Percentiles rank a stretch among this genome's conserved stretches.
phyloP scores from a whole-genome alignment of 2,329 filamentous ascomycete species.

The Neospermospora avenae region DNA sequence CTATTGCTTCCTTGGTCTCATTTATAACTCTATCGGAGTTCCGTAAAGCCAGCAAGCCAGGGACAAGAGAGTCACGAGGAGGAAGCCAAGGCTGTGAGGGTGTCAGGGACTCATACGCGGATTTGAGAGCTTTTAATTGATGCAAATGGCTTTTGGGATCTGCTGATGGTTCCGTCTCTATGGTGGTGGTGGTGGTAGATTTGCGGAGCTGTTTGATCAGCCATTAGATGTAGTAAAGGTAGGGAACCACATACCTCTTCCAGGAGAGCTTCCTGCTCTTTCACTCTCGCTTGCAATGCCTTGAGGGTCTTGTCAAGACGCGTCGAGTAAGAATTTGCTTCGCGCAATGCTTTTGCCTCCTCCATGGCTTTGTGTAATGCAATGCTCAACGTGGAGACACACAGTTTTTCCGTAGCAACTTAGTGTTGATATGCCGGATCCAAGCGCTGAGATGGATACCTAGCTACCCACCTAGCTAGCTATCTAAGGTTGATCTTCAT shows the following conservation, averaged over 20 bases:
- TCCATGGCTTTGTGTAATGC: slow-evolving; percentile 13
- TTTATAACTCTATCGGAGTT: slow-evolving; percentile 61
- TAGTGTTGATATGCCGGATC: no score
- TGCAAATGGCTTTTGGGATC: slow-evolving; percentile 38
- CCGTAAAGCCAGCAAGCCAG: slow-evolving; percentile 68
- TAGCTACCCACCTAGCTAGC: background rate
- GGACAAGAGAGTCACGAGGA: slow-evolving; percentile 62
- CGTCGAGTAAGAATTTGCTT: slow-evolving; percentile 44
- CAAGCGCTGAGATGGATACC: no score
- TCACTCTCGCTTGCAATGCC: slow-evolving; percentile 59
- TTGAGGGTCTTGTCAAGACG: slow-evolving; percentile 65
- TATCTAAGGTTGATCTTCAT: background rate
- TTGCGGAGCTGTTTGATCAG: slow-evolving; percentile 30
- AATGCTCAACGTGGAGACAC: background rate
- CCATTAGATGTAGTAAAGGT: background rate
- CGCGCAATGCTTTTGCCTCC: slow-evolving; percentile 27
- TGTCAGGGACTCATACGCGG: slow-evolving; percentile 63
- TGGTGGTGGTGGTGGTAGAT: slow-evolving; percentile 20
- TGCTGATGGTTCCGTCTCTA: slow-evolving; percentile 29
- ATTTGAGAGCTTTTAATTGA: slow-evolving; percentile 53
- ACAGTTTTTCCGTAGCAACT: no score
- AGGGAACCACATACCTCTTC: slow-evolving; percentile 39
- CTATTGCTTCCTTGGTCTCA: slow-evolving; percentile 60
- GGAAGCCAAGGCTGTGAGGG: slow-evolving; percentile 64
- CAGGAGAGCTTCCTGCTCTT: slow-evolving; percentile 51